Conservation (phyloP, 225 moss, liverwort and hornwort species). For the Physcomitrellopsis africana region DNA sequence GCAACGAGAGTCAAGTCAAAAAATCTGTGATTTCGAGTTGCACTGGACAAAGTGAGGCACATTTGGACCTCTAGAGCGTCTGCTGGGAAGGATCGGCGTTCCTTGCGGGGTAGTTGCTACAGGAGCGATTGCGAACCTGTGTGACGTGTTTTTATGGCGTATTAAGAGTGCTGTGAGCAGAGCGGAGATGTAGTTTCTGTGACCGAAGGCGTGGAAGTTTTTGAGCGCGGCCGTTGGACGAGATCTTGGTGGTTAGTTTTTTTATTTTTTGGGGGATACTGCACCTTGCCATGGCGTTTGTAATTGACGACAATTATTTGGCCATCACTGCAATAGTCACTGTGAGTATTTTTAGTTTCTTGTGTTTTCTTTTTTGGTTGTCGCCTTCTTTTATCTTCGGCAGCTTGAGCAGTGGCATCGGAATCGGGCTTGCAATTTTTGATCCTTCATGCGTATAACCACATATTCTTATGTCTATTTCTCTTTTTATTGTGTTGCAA, state of each 20-base stretch:
- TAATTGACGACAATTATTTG: conserved; percentile 55
- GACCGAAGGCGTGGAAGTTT: neutral
- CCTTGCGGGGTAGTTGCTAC: too few species aligned
- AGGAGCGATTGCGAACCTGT: neutral
- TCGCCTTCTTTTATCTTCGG: neutral
- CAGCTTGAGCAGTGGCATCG: neutral
- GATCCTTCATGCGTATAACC: neutral
- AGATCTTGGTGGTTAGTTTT: conserved; percentile 3
- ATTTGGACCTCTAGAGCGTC: too few species aligned
- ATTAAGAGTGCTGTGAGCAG: neutral
- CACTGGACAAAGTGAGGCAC: too few species aligned
- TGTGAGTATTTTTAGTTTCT: conserved; percentile 29
- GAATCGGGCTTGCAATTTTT: neutral
- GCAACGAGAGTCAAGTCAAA: too few species aligned
- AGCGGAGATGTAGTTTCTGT: neutral
- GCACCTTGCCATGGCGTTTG: conserved; percentile 41
- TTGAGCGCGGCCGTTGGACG: conserved; percentile 12
- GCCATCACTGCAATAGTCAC: conserved; percentile 61
- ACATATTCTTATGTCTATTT: neutral
- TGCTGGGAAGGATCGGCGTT: too few species aligned
- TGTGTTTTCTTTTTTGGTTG: neutral
- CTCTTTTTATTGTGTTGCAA: conserved; percentile 7
- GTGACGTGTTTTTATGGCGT: neutral
- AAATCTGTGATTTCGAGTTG: too few species aligned
- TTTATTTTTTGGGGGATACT: neutral